Base-by-base conservation (phyloP, 2,329 filamentous ascomycete genomes). In the Penicillium sp. region DNA sequence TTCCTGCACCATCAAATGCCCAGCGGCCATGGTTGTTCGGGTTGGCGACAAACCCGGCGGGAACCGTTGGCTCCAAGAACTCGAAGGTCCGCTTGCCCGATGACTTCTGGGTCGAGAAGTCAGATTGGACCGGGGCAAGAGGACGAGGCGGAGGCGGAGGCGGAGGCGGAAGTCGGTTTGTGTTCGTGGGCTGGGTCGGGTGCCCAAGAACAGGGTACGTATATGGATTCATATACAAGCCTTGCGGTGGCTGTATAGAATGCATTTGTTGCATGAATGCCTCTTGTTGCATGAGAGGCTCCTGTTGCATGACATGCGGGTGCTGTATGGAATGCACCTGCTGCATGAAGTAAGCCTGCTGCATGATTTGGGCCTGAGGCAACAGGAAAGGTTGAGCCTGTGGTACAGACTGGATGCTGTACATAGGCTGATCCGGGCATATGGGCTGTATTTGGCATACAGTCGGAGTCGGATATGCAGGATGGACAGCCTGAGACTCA, bases 21-120 rank as follows among this genome's bases (percentile, higher is more conserved):
- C 52, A 58, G 16, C 53, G 44, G 7, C 37, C 47, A 30, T 57
- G 53, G 26, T 52, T 55, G 22, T 50, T 42, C 4, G 53, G 51
- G 23, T 57, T 56, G 25, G 47, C 40, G 11, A 50, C 42, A 27
- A 59, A 56, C 9, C 37, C 15, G 7, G 15, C 7, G 8, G 56
- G 50, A 3, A 46, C 36, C 6, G 34, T 33, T 11, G 40, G 37
- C 2, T 51, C 35, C 30, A 39, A 25, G 16, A 51, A 55, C 9
- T 39, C 28, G 14, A 48, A 45, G 1, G 16, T 20, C 18, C 41
- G 23, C 27, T 44, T 51, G 10, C n/a, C 33, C 2, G 42, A 13
- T 9, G 30, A 27, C n/a, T 11, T 27, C n/a, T 4, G 25, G 6
- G 10, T n/a, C 25, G 9, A 6, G 22, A 6, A 6, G 6, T 11